Percentiles rank a stretch among this genome's conserved stretches.
These are phyloP conservation scores for Pseudomonodictys pantanalensis DNA, from an alignment of 495 filamentous ascomycete genomes.

Conservation along the genomic window DNA sequence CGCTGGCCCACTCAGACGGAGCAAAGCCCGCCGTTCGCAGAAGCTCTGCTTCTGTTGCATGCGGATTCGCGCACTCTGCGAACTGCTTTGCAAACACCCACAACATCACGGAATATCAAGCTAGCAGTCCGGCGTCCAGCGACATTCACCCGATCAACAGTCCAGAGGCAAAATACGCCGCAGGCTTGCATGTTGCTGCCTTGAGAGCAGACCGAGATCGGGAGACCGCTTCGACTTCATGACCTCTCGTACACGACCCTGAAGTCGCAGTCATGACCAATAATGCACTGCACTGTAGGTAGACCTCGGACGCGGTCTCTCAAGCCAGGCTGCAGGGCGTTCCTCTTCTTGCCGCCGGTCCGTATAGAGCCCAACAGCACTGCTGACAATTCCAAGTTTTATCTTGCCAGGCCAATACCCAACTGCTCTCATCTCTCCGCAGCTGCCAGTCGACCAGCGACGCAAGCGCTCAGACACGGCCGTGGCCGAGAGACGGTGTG, in stretches of 20 bases:
- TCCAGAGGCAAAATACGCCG: not conserved
- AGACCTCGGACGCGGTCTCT: no score
- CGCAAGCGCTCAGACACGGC: not conserved
- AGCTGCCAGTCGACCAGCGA: no score
- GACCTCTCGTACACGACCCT: no score
- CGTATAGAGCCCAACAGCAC: no score
- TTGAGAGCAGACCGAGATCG: constrained; percentile 18
- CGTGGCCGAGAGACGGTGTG: not conserved
- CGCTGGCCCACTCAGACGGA: not conserved
- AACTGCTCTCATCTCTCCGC: not conserved
- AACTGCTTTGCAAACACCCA: constrained; percentile 6
- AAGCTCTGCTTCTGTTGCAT: not conserved
- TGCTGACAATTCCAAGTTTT: no score
- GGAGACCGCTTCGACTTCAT: not conserved
- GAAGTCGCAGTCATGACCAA: no score
- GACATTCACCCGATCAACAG: not conserved
- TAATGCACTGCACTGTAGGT: no score
- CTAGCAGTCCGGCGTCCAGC: not conserved
- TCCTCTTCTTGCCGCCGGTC: no score
- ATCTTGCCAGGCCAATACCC: not conserved
- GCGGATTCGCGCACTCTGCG: not conserved
- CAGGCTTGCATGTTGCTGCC: constrained; percentile 25
- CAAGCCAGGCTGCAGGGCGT: no score
- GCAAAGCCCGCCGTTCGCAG: constrained; percentile 8
- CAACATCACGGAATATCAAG: not conserved